phyloP scores from a whole-genome alignment of 2,329 filamentous ascomycete species.

The Alternaria sp. region DNA sequence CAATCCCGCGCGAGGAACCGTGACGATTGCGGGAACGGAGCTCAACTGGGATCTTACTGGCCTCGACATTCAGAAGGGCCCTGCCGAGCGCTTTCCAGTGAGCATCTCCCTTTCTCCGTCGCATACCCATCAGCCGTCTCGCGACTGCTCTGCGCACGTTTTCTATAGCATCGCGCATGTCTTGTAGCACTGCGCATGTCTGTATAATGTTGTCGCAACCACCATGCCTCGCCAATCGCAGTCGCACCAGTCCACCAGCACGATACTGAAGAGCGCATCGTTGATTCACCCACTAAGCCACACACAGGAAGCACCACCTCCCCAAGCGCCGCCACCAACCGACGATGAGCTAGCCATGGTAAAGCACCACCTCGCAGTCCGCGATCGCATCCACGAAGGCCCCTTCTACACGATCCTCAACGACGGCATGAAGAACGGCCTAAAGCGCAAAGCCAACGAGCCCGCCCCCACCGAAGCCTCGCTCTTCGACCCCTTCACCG shows the following conservation, averaged over 20 bases:
- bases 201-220: constrained; percentile 13
- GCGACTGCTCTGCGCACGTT: background rate
- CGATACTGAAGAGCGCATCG: background rate
- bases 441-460: constrained; percentile 46
- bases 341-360: constrained; percentile 56
- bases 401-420: constrained; percentile 64
- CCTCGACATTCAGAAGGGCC: constrained; percentile 48
- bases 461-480: constrained; percentile 46
- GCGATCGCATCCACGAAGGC: constrained; percentile 63
- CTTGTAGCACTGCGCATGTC: constrained; percentile 3
- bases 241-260: constrained; percentile 2
- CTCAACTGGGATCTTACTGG: constrained; percentile 51
- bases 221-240: constrained; percentile 6
- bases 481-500: constrained; percentile 65
- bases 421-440: constrained; percentile 53
- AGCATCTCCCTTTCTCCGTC: constrained; percentile 15
- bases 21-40: constrained; percentile 52
- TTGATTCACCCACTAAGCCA: constrained; percentile 25
- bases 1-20: constrained; percentile 38
- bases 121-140: background rate
- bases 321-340: constrained; percentile 49
- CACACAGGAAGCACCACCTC: constrained; percentile 41
- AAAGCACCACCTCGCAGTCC: constrained; percentile 58
- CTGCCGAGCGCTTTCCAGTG: constrained; percentile 52
- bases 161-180: background rate